Conservation (phyloP, 768 basidiomycete species). For the Cystofilobasidium capitatum region DNA sequence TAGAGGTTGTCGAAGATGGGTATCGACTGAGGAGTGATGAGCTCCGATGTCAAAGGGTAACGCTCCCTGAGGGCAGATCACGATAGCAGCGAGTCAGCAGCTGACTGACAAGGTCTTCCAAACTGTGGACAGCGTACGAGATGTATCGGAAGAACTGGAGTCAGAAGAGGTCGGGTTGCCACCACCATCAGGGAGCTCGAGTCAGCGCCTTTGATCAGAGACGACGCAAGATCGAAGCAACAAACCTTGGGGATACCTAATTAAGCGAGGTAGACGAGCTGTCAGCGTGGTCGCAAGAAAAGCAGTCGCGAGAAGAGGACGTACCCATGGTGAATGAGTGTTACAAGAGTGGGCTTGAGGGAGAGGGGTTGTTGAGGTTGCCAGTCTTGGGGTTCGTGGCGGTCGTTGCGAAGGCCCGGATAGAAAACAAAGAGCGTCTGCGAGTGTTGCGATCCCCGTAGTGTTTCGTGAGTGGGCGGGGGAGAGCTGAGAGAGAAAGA, state of each 20-base stretch:
- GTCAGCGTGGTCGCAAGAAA: constrained; percentile 10
- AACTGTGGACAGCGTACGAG: constrained; percentile 30
- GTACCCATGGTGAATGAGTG: constrained; percentile 11
- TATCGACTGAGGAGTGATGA: constrained; percentile 97
- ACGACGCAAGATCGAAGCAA: neutral
- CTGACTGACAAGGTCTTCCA: neutral
- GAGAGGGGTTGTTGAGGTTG: neutral
- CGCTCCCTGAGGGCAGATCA: constrained; percentile 58
- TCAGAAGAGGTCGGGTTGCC: neutral
- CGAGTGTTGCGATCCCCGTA: too few species aligned
- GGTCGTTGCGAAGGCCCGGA: neutral
- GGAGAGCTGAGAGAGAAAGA: neutral
- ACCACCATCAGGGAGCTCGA: too few species aligned
- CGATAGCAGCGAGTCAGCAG: neutral
- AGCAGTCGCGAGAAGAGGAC: neutral
- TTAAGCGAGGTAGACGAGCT: neutral
- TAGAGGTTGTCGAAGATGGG: constrained; percentile 70
- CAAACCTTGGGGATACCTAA: constrained; percentile 27
- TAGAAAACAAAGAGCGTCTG: neutral
- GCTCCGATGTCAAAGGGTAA: constrained; percentile 93
- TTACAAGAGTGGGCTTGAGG: neutral
- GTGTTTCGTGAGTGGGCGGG: neutral
- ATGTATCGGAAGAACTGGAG: constrained; percentile 46
- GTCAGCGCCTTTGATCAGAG: too few species aligned
- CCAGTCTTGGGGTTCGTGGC: neutral